Evolutionary conservation across 768 basidiomycete genomes (phyloP).

Genomic region (Amanita phalloides): DNA sequence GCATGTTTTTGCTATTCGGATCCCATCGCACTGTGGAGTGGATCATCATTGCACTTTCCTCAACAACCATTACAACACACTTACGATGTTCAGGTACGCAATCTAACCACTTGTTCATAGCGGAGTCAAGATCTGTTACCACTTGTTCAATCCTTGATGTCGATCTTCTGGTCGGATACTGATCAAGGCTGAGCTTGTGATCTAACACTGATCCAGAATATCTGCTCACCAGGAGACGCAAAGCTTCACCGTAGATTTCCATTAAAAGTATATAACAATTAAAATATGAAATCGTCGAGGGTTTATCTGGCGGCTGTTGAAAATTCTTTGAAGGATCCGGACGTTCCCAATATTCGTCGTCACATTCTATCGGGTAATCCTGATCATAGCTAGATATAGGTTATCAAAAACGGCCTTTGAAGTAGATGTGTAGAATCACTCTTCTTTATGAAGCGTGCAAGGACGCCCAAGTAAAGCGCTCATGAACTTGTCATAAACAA

Average conservation of each 20-base stretch:
- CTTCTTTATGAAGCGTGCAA: slow-evolving; percentile 64
- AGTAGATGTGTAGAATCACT: slow-evolving; percentile 26
- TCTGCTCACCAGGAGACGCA: slow-evolving; percentile 43
- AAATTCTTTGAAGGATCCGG: slow-evolving; percentile 39
- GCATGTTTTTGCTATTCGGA: slow-evolving; percentile 21
- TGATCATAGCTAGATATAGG: slow-evolving; percentile 48
- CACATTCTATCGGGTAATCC: slow-evolving; percentile 50
- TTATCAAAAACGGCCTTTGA: not conserved
- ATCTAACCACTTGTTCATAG: slow-evolving; percentile 72
- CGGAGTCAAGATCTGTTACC: slow-evolving; percentile 65
- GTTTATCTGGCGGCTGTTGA: slow-evolving; percentile 50
- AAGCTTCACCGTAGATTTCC: slow-evolving; percentile 48
- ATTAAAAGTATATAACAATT: slow-evolving; percentile 43
- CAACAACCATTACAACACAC: slow-evolving; percentile 35
- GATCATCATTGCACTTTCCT: slow-evolving; percentile 23
- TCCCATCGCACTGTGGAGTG: slow-evolving; percentile 30
- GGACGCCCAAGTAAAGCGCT: slow-evolving; percentile 55
- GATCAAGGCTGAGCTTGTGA: not conserved
- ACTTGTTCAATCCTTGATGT: slow-evolving; percentile 41
- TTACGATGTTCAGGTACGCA: slow-evolving; percentile 48
- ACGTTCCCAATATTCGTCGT: slow-evolving; percentile 65
- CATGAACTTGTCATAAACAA: slow-evolving; percentile 34
- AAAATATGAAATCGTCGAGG: slow-evolving; percentile 46
- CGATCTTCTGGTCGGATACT: slow-evolving; percentile 69
- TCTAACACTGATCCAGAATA: not conserved